These are phyloP conservation scores for Zizania palustris DNA, from an alignment of 202 grass and related monocot species.

Conservation along the genomic window DNA sequence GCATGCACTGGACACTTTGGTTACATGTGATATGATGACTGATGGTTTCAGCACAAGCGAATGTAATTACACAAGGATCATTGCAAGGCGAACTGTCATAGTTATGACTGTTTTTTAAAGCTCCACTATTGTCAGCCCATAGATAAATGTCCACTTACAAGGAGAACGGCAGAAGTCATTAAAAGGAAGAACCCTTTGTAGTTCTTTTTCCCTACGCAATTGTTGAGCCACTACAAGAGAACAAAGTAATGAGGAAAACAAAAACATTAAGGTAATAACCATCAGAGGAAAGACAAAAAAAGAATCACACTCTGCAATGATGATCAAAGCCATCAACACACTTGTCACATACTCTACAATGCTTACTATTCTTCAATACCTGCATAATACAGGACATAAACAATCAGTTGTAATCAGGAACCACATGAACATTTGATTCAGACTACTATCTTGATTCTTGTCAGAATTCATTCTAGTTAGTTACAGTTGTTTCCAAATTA, in stretches of 20 bases:
- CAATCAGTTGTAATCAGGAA: neutral
- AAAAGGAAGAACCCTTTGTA: constrained; percentile 89
- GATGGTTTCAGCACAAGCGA: neutral
- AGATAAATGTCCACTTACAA: constrained; percentile 59
- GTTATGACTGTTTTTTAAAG: neutral
- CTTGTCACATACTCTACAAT: constrained; percentile 98
- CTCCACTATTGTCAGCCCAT: neutral
- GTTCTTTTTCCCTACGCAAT: constrained; percentile 94
- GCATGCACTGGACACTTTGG: constrained; percentile 39
- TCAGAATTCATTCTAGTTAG: constrained; percentile 3
- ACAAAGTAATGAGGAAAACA: constrained; percentile 21
- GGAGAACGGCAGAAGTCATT: constrained; percentile 77
- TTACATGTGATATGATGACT: constrained; percentile 25
- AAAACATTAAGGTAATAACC: neutral
- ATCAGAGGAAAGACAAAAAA: constrained; percentile 10
- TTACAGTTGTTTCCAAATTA: constrained; percentile 14
- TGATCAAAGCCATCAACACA: constrained; percentile 99
- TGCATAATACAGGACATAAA: constrained; percentile 33
- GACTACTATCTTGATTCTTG: neutral
- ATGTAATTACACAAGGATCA: neutral
- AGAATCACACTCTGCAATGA: constrained; percentile 79
- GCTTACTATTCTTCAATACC: constrained; percentile 97
- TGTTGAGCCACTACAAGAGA: constrained; percentile 87
- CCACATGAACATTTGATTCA: constrained; percentile 15
- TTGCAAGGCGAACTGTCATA: neutral